phyloP scores from a whole-genome alignment of 352 stramenopile genomes.

The Globisporangium okanoganense region DNA sequence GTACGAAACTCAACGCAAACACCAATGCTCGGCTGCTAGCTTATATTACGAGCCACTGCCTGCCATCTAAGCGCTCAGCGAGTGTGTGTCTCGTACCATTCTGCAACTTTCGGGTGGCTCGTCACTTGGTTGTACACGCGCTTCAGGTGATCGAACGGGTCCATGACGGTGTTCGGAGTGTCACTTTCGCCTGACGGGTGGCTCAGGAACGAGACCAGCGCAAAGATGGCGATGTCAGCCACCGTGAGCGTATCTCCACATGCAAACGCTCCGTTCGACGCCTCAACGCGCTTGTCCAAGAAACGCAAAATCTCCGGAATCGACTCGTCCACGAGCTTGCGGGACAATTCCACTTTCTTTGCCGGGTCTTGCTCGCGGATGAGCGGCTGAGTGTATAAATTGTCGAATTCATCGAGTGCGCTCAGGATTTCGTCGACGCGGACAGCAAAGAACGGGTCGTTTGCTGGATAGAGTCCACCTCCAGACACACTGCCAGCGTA shows the following conservation, averaged over 20 bases:
- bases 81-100: conserved; percentile 34
- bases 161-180: conserved; percentile 22
- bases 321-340: conserved; percentile 21
- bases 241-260: conserved; percentile 34
- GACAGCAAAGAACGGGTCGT: conserved; percentile 21
- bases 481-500: conserved; percentile 49
- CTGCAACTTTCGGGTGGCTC: conserved; percentile 33
- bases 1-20: background rate
- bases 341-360: conserved; percentile 23
- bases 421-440: conserved; percentile 45
- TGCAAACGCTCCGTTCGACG: conserved; percentile 24
- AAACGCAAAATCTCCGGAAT: conserved; percentile 36
- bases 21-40: background rate
- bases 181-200: conserved; percentile 21
- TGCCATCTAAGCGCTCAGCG: background rate
- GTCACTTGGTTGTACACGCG: conserved; percentile 28
- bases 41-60: background rate
- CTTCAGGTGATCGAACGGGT: conserved; percentile 28
- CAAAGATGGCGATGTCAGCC: conserved; percentile 49
- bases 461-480: conserved; percentile 31
- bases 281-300: conserved; percentile 33
- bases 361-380: conserved; percentile 24
- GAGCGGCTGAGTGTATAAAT: conserved; percentile 27
- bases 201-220: conserved; percentile 35
- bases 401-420: conserved; percentile 37